Evolutionary conservation across 148 eudicot species (phyloP).

Genomic region (Rhododendron griersonianum): DNA sequence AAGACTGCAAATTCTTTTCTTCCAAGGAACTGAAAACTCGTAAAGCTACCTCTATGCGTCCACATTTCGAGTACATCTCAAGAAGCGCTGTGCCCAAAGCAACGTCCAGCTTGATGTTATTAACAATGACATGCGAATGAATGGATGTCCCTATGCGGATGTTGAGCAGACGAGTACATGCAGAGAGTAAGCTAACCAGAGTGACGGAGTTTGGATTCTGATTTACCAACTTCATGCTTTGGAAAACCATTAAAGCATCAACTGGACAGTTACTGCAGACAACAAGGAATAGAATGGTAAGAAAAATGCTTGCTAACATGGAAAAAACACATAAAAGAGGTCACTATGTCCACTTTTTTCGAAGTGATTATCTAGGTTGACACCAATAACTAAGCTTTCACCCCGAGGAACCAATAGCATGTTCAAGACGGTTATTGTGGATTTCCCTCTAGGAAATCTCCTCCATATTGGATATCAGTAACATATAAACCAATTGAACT

Average conservation of each 20-base stretch:
- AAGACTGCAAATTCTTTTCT: constrained; percentile 35
- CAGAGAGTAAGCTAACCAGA: constrained; percentile 44
- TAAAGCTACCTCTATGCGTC: constrained; percentile 25
- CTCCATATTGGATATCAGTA: background rate
- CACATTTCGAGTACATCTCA: constrained; percentile 42
- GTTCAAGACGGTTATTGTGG: background rate
- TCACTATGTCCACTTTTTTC: background rate
- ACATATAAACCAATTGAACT: background rate
- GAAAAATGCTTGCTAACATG: background rate
- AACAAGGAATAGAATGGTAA: background rate
- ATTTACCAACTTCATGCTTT: constrained; percentile 27
- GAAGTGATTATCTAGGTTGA: background rate
- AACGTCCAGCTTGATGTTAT: constrained; percentile 16
- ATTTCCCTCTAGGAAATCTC: background rate
- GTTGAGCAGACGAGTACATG: constrained; percentile 31
- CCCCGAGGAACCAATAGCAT: background rate
- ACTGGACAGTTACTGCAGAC: constrained; percentile 25
- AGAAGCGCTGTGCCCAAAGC: constrained; percentile 37
- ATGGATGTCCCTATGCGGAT: constrained; percentile 29
- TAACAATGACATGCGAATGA: constrained; percentile 24
- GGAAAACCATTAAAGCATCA: constrained; percentile 29
- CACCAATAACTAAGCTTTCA: background rate
- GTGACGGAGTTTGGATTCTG: constrained; percentile 44
- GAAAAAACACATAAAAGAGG: background rate
- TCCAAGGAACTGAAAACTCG: constrained; percentile 26